Percentiles rank a stretch among this genome's conserved stretches.
Conservation (phyloP, 768 basidiomycete species). For the Leucocoprinus birnbaumii region DNA sequence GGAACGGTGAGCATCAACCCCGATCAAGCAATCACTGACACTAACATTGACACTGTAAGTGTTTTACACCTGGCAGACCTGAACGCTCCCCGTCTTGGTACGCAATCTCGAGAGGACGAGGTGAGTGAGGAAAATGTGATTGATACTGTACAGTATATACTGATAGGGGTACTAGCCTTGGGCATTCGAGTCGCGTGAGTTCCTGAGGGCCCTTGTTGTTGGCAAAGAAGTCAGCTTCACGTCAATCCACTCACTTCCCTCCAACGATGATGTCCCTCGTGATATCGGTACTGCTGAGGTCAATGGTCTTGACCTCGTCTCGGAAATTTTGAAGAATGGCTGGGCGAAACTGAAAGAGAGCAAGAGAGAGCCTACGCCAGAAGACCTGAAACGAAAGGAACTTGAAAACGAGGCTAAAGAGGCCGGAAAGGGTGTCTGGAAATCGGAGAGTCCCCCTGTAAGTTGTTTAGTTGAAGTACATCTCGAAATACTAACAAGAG, state of each 20-base stretch:
- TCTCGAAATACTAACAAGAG: slow-evolving; percentile 5
- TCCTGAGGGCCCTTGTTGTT: slow-evolving; percentile 77
- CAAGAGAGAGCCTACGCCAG: slow-evolving; percentile 80
- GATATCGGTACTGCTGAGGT: slow-evolving; percentile 80
- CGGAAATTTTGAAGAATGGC: slow-evolving; percentile 81
- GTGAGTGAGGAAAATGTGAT: slow-evolving; percentile 31
- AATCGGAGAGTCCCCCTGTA: slow-evolving; percentile 74
- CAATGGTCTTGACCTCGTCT: slow-evolving; percentile 66
- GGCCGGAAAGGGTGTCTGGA: slow-evolving; percentile 84
- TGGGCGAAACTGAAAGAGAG: slow-evolving; percentile 92
- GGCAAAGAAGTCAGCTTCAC: slow-evolving; percentile 90
- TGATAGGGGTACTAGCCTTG: slow-evolving; percentile 54
- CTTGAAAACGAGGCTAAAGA: slow-evolving; percentile 74
- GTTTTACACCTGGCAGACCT: slow-evolving; percentile 89
- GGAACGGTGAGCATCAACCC: slow-evolving; percentile 59
- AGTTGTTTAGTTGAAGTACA: slow-evolving; percentile 3
- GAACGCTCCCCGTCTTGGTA: slow-evolving; percentile 81
- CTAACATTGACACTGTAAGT: slow-evolving; percentile 35
- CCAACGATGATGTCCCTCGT: slow-evolving; percentile 72
- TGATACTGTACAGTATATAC: background rate
- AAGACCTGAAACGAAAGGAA: slow-evolving; percentile 69
- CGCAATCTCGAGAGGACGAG: slow-evolving; percentile 84
- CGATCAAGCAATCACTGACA: background rate
- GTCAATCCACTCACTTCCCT: slow-evolving; percentile 75
- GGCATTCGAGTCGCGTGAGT: slow-evolving; percentile 94